Evolutionary conservation across 2,329 filamentous ascomycete species (phyloP), one percentile per base, ranked within the genome.

Genomic region (Gnomoniopsis sp.): DNA sequence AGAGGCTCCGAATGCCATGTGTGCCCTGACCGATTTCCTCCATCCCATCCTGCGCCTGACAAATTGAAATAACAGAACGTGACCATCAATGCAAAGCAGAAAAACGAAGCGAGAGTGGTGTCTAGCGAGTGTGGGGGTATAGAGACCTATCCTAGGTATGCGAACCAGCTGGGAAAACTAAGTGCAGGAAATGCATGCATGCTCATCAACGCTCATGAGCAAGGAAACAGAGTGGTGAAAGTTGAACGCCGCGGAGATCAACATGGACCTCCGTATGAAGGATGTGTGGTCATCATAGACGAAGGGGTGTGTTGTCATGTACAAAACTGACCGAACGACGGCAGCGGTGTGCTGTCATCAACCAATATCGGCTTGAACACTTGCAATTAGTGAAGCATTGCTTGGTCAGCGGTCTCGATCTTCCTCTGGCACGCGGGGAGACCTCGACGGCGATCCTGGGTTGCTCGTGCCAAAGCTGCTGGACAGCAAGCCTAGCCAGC

Each of bases 51-150:
- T 54, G 44, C 52, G 59, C 59, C 59, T 51, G 38, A 55, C 55
- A 48, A 21, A 38, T 49, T 47, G 23, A 41, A 17, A 43, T 7
- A 6, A 54, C 19, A 33, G 15, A 34, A 46, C n/a, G n/a, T 15
- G n/a, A 21, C 10, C 19, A 46, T 26, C 6, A 36, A 36, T 12
- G 17, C 38, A 46, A 30, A 11, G 15, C 48, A 49, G 22, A 22
- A 15, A 41, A 36, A 57, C 36, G 34, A 53, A 41, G 34, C 36
- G 52, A 34, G 38, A 41, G 47, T 50, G 57, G 48, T 55, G 50
- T 59, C 52, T 53, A 62, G 53, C 47, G 60, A 62, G 49, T 54
- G 60, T 62, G 57, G 47, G 57, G 56, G 53, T 55, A 59, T 54
- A 52, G 50, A 59, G 33, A 19, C 41, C 19, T 47, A 46, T 38